Percentiles rank a stretch among this genome's conserved stretches.
Evolutionary conservation across 495 filamentous ascomycete genomes (phyloP).

Genomic region (Staphylotrichum tortipilum): DNA sequence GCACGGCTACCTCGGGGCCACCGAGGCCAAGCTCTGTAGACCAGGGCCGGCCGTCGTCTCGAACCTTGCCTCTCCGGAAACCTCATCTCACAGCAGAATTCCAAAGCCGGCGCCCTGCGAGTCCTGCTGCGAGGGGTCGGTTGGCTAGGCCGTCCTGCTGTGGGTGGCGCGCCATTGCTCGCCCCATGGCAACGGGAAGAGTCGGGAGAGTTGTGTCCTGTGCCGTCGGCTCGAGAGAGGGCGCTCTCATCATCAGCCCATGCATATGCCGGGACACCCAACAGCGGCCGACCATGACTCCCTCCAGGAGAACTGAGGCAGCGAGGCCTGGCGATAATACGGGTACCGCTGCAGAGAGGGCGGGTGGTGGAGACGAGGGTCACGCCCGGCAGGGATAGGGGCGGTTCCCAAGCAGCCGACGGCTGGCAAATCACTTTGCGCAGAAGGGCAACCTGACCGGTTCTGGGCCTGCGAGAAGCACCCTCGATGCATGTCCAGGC

Average conservation of each 20-base stretch:
- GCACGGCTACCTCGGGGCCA: no score
- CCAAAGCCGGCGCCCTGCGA: no score
- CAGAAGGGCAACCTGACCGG: background rate
- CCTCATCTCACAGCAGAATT: no score
- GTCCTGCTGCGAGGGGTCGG: no score
- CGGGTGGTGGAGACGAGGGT: background rate
- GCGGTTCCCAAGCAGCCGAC: background rate
- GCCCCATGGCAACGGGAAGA: background rate
- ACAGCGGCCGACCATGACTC: no score
- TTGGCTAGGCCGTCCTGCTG: background rate
- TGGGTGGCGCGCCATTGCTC: background rate
- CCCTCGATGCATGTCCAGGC: background rate
- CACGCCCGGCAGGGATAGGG: background rate
- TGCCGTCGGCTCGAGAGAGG: no score
- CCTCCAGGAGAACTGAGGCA: no score
- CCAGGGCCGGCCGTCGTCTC: no score
- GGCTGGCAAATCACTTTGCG: background rate
- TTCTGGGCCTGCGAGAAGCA: background rate
- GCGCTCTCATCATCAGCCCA: background rate
- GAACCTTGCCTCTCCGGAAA: no score
- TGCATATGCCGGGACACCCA: background rate
- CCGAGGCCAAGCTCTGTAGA: no score
- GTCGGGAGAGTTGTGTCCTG: background rate
- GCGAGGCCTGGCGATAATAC: no score
- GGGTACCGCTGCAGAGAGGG: background rate